phyloP scores from a whole-genome alignment of 495 filamentous ascomycete genomes.

The Penicillium waksmanii region DNA sequence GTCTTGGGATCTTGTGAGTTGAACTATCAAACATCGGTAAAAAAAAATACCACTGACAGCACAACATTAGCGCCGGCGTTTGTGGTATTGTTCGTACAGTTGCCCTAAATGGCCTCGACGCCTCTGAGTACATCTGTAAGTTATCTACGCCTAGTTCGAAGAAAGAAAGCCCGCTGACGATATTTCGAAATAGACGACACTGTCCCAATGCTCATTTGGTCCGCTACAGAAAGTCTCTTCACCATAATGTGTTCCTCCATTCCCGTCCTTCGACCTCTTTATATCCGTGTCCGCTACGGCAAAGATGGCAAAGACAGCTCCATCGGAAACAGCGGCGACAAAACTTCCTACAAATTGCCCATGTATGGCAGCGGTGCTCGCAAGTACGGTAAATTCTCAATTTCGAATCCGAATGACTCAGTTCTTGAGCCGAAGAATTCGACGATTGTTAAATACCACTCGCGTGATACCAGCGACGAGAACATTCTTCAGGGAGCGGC shows the following conservation, averaged over 20 bases:
- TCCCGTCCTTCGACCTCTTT: slow-evolving; percentile 34
- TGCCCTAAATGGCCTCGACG: slow-evolving; percentile 25
- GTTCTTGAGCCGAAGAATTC: slow-evolving; percentile 6
- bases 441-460: slow-evolving; percentile 10
- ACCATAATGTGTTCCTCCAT: slow-evolving; percentile 36
- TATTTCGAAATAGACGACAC: slow-evolving; percentile 28
- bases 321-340: slow-evolving; percentile 16
- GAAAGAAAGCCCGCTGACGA: not conserved
- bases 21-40: not conserved
- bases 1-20: slow-evolving; percentile 32
- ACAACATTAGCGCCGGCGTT: slow-evolving; percentile 25
- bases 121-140: slow-evolving; percentile 33
- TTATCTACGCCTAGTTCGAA: not conserved
- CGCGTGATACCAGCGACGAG: slow-evolving; percentile 24
- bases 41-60: not conserved
- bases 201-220: slow-evolving; percentile 35
- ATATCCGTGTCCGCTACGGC: slow-evolving; percentile 28
- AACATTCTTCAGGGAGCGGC: slow-evolving; percentile 24
- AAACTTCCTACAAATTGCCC: slow-evolving; percentile 28
- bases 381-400: slow-evolving; percentile 22
- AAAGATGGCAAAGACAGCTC: slow-evolving; percentile 26
- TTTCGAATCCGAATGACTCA: slow-evolving; percentile 8
- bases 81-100: slow-evolving; percentile 37
- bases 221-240: slow-evolving; percentile 31
- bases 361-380: slow-evolving; percentile 24